Base-by-base conservation (phyloP, 495 filamentous ascomycete genomes). In the Gamarada debralockiae region DNA sequence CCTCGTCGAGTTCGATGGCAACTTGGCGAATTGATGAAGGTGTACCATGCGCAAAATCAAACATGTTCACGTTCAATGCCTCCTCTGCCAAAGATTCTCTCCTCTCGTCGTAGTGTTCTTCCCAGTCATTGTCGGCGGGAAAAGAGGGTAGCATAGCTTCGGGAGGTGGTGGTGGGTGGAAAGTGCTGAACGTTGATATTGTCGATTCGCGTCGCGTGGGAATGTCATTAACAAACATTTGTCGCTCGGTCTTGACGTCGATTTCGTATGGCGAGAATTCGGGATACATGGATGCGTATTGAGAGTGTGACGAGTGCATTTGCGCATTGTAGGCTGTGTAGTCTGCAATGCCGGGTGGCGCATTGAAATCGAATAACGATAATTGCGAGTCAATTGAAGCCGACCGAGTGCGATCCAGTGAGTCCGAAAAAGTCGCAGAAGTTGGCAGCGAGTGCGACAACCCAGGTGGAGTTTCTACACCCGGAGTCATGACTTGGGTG, bases 191-290 rank as follows among this genome's bases (percentile, higher is more conserved):
- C 13, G 89, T 95, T 0, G 90, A 92, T 15, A 86, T 81, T 4
- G 86, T 84, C 3, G 89, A 93, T 63, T 97, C 90, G 48, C 86
- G 76, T 17, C 90, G 75, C 15, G 89, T 83, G 2, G 86, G 89
- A 43, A 96, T 77, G 67, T 95, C 89, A 59, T 97, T 90, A 63
- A 98, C 82, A 66, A 89, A 97, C 70, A 90, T 92, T 64, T 97
- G 90, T 56, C 91, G 80, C 69, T 96, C 90, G 0, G 93, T 97
- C 76, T 87, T 91, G 72, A 97, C 86, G 66, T 98, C 93, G 53
- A 97, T 85, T 66, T 97, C 92, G 64, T 95, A 97, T 0, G 90
- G 89, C 15, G 84, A 78, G 70, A 84, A 58, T 50, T 72, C 62
- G 15, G 59, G 59, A 21, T 62, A 65, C 49, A 68, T 10, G 52